Conservation (phyloP, 108 stramenopile genomes). For the Cyclostephanos tholiformis region DNA sequence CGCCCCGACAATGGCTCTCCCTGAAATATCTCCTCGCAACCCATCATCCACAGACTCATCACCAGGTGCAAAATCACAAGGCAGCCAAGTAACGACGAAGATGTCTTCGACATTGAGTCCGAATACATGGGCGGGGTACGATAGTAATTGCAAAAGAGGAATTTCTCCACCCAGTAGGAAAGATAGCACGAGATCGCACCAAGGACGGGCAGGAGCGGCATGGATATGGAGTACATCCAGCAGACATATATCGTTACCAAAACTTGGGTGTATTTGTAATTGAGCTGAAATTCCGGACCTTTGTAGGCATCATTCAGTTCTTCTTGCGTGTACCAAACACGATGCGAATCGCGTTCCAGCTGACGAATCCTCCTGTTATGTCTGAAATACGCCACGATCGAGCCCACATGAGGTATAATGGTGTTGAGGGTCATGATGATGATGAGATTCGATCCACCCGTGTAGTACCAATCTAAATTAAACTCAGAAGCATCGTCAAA, state of each 20-base stretch:
- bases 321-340: slow-evolving; percentile 62
- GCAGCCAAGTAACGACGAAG: slow-evolving; percentile 48
- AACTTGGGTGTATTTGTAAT: slow-evolving; percentile 69
- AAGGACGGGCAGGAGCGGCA: slow-evolving; percentile 72
- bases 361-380: slow-evolving; percentile 43
- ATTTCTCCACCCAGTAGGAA: slow-evolving; percentile 82
- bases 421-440: slow-evolving; percentile 54
- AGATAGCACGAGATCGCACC: slow-evolving; percentile 62
- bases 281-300: slow-evolving; percentile 64
- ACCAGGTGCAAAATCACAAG: slow-evolving; percentile 43
- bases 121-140: slow-evolving; percentile 69
- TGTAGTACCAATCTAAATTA: slow-evolving; percentile 59
- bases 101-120: slow-evolving; percentile 52
- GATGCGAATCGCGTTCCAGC: slow-evolving; percentile 37
- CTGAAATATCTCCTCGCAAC: slow-evolving; percentile 51
- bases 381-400: slow-evolving; percentile 41
- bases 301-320: slow-evolving; percentile 65
- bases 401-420: slow-evolving; percentile 49
- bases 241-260: slow-evolving; percentile 77
- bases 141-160: slow-evolving; percentile 78
- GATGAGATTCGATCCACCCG: slow-evolving; percentile 53
- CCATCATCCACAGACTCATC: slow-evolving; percentile 61
- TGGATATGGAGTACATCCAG: slow-evolving; percentile 72
- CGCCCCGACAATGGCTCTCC: slow-evolving; percentile 39
- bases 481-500: slow-evolving; percentile 58